phyloP scores from a whole-genome alignment of 441 rosid genomes.

The Erodium moschatum region DNA sequence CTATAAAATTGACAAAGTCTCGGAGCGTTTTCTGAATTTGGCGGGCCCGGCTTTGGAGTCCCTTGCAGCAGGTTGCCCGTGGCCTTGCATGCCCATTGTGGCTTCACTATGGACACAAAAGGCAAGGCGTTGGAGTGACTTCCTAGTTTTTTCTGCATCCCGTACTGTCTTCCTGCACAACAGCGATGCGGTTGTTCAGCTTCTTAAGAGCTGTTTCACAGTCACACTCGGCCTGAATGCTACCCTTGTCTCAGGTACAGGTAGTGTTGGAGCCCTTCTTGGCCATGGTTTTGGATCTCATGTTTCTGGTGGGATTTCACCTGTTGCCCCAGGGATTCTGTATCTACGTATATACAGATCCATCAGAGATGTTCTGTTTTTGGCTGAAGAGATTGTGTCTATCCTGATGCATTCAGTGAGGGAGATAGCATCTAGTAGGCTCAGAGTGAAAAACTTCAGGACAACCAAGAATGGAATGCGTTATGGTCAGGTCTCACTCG shows the following conservation, averaged over 20 bases:
- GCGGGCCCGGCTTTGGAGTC: slow-evolving; percentile 72
- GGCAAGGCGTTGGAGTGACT: slow-evolving; percentile 79
- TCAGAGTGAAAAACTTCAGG: slow-evolving; percentile 38
- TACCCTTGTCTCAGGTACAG: slow-evolving; percentile 40
- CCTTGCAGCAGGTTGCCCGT: slow-evolving; percentile 73
- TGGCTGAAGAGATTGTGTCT: slow-evolving; percentile 53
- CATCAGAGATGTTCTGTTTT: slow-evolving; percentile 45
- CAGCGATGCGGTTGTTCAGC: slow-evolving; percentile 56
- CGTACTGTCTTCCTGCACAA: slow-evolving; percentile 70
- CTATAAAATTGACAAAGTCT: slow-evolving; percentile 62
- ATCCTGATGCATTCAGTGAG: slow-evolving; percentile 54
- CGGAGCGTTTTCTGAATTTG: slow-evolving; percentile 64
- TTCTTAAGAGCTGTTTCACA: slow-evolving; percentile 64
- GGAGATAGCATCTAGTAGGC: slow-evolving; percentile 46
- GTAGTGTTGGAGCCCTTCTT: slow-evolving; percentile 71
- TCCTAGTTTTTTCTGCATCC: slow-evolving; percentile 67
- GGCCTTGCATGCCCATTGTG: slow-evolving; percentile 85
- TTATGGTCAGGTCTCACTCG: slow-evolving; percentile 51
- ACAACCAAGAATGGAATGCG: slow-evolving; percentile 38
- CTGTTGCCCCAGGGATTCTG: slow-evolving; percentile 75
- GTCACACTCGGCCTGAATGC: slow-evolving; percentile 53
- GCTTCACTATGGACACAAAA: slow-evolving; percentile 76
- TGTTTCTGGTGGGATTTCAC: slow-evolving; percentile 57
- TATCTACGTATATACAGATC: slow-evolving; percentile 59
- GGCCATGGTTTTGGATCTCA: slow-evolving; percentile 80